Conservation (phyloP, 2,329 filamentous ascomycete species). For the Aspergillus fijiensis region DNA sequence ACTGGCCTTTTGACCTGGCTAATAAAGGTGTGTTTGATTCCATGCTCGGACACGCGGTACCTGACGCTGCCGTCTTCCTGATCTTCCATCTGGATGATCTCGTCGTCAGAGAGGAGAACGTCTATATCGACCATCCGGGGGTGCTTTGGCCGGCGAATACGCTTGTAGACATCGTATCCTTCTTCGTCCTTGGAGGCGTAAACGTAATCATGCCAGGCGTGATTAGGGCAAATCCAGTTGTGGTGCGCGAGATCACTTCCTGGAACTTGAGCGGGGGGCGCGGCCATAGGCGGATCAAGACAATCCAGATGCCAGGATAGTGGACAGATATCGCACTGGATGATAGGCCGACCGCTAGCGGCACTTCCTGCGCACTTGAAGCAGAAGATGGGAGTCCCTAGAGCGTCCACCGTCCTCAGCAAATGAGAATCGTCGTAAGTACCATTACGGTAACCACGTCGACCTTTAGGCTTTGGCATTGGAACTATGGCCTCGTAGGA, state of each 20-base stretch:
- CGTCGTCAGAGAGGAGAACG: constrained; percentile 57
- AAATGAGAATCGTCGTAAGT: constrained; percentile 32
- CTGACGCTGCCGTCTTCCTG: constrained; percentile 62
- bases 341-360: constrained; percentile 66
- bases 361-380: constrained; percentile 69
- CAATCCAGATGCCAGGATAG: constrained; percentile 92
- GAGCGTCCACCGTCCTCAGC: constrained; percentile 63
- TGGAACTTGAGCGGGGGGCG: constrained; percentile 62
- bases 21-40: constrained; percentile 72
- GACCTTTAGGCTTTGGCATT: constrained; percentile 23
- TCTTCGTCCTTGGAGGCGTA: constrained; percentile 51
- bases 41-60: constrained; percentile 63
- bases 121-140: constrained; percentile 68
- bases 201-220: constrained; percentile 71
- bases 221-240: constrained; percentile 86
- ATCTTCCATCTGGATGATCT: constrained; percentile 57
- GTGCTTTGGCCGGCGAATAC: constrained; percentile 35
- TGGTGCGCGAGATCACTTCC: constrained; percentile 56
- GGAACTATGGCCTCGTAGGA: constrained; percentile 71
- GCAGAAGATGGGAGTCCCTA: constrained; percentile 76
- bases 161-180: constrained; percentile 45
- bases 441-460: constrained; percentile 20
- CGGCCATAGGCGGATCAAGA: constrained; percentile 76
- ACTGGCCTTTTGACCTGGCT: constrained; percentile 53
- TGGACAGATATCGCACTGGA: constrained; percentile 80